Conservation (phyloP, 371 early-diverging fungal species). For the Nematocida parisii region DNA sequence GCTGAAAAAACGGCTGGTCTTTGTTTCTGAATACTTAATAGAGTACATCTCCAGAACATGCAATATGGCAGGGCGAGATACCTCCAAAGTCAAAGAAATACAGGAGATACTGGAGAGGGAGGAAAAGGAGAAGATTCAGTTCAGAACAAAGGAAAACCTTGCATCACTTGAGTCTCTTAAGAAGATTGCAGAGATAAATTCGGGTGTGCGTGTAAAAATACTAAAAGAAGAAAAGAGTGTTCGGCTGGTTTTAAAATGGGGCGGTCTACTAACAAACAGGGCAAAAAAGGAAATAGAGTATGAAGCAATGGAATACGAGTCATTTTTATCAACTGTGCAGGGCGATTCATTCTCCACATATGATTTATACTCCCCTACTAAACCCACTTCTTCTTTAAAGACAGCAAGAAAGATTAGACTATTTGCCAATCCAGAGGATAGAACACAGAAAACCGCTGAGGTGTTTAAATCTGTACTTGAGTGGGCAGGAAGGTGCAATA, state of each 20-base stretch:
- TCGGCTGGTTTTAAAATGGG: constrained; percentile 48
- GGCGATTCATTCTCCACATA: constrained; percentile 18
- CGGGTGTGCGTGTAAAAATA: constrained; percentile 39
- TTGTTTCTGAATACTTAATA: constrained; percentile 17
- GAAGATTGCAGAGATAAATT: constrained; percentile 8
- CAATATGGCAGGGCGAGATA: constrained; percentile 43
- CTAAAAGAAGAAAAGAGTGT: neutral
- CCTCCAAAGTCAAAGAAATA: constrained; percentile 15
- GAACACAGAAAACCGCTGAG: constrained; percentile 41
- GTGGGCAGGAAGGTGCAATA: constrained; percentile 9
- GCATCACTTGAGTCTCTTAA: constrained; percentile 15
- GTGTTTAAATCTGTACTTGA: constrained; percentile 18
- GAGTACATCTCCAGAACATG: constrained; percentile 14
- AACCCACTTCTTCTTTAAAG: neutral
- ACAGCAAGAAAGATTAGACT: constrained; percentile 27
- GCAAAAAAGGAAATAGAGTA: constrained; percentile 47
- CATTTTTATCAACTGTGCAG: constrained; percentile 9
- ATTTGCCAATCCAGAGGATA: constrained; percentile 30
- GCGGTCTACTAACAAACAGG: constrained; percentile 20
- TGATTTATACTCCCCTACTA: constrained; percentile 11
- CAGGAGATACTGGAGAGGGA: constrained; percentile 6
- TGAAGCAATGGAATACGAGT: constrained; percentile 54
- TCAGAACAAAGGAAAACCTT: constrained; percentile 3
- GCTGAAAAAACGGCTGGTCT: constrained; percentile 43
- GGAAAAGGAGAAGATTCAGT: neutral